Base-by-base conservation (phyloP, 306 rosid species). In the Mimosa pudica region DNA sequence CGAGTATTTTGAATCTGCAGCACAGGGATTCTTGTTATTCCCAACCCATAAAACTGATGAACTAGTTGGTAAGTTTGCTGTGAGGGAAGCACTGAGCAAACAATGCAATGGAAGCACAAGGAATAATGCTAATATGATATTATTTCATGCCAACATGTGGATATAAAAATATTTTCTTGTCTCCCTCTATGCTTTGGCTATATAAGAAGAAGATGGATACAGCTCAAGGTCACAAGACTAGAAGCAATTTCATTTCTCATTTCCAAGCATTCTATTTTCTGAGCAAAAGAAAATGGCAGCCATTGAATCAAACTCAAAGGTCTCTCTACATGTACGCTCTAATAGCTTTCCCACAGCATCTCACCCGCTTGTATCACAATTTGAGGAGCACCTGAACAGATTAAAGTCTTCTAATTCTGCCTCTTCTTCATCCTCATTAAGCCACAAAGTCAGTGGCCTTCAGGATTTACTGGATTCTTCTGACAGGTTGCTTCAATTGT, bases 171-270 rank as follows among this genome's bases (percentile, higher is more conserved):
- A 61, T 62, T 80, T 67, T 7, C 7, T 38, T 77, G 83, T 74
- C 79, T 76, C 83, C 87, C 36, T 33, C 66, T 32, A 32, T 42
- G 66, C 77, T n/a, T 74, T 47, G 60, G 68, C 69, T 78, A 78
- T 86, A 86, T 74, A 83, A 81, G 70, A 17, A 70, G 77, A 67
- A 74, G 54, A 80, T 74, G 44, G 49, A 42, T 58, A 77, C 70
- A 30, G 47, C 58, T 5, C 18, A 52, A 5, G 17, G 18, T 16
- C 58, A 52, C 58, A 52, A 52, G 58, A 4, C 5, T 4, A 52
- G 58, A 52, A 52, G 58, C 14, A 52, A 16, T 16, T 14, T 14
- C 58, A 52, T 52, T 52, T 52, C 18, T 33, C 62, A 71, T 77
- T 70, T 80, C 55, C 54, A 44, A 84, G 60, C 71, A 38, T 36